Evolutionary conservation across 176 grass and related monocot genomes (phyloP).

Genomic region (Triticum aestivum): DNA sequence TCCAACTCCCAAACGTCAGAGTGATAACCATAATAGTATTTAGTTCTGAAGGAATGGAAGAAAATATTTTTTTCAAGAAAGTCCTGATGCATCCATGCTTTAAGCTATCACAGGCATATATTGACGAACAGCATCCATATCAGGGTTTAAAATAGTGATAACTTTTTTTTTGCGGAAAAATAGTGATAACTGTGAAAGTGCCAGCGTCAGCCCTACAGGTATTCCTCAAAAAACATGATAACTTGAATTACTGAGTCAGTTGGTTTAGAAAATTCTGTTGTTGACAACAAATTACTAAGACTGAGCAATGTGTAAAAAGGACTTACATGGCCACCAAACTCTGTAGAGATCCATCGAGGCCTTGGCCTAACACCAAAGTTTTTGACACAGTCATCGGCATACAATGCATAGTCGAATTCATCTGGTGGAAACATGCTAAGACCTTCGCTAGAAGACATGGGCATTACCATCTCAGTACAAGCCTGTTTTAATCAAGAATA

Average conservation of each 20-base stretch:
- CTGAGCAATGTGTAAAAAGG: background rate
- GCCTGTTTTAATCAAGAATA: slow-evolving; percentile 56
- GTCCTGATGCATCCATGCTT: background rate
- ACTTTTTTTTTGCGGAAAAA: background rate
- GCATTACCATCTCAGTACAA: slow-evolving; percentile 99
- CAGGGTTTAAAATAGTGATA: background rate
- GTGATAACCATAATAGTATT: background rate
- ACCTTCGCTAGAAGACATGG: slow-evolving; percentile 65
- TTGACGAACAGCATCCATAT: background rate
- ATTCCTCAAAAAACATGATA: background rate
- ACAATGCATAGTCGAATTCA: slow-evolving; percentile 65
- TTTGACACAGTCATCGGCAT: slow-evolving; percentile 51
- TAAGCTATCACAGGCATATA: background rate
- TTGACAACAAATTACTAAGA: background rate
- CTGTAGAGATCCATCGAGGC: slow-evolving; percentile 72
- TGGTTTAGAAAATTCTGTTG: background rate
- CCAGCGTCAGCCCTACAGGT: background rate
- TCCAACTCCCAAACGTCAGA: background rate
- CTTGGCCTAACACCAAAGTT: slow-evolving; percentile 73
- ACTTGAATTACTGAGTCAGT: background rate
- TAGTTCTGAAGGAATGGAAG: background rate
- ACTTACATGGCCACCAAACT: slow-evolving; percentile 98
- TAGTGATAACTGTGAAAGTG: background rate
- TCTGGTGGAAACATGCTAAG: slow-evolving; percentile 80
- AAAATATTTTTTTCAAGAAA: background rate